Evolutionary conservation across 495 filamentous ascomycete genomes (phyloP), one percentile per base, ranked within the genome.

Genomic region (Penicillium pancosmium): DNA sequence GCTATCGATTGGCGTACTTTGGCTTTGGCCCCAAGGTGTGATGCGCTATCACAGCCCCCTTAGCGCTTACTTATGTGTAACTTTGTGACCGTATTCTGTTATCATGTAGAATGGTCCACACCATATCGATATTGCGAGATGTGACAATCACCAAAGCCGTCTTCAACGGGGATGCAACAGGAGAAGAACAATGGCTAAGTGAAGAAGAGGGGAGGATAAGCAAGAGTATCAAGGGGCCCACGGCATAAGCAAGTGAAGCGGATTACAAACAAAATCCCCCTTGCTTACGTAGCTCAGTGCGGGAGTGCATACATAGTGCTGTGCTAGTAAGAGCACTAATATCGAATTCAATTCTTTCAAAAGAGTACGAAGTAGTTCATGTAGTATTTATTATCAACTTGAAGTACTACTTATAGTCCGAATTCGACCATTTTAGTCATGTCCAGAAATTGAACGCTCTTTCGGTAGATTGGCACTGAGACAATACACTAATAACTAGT

Each of bases 11-110:
- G 27, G 36, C 36, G 36, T 40, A 40, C 36, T 40, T 40, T 40
- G 36, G 36, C 36, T 40, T 40, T 40, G 36, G 36, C 36, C 36
- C 36, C 36, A 40, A 40, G 36, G 36, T 40, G 36, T 40, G 36
- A 40, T 40, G 36, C 36, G 36, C 36, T n/a, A 40, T 13, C 36
- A 40, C 36, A 40, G 36, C 36, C 36, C 15, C 36, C 36, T 40
- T 40, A 40, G 36, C 36, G 36, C 36, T 40, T 40, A 40, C 36
- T 40, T 40, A 13, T n/a, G 36, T 40, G 27, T 31, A 31, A 31
- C 27, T 31, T 31, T 31, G 27, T 31, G 27, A 31, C 27, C 27
- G 27, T 31, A 31, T 31, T 31, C 27, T 12, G 36, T 40, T 40
- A 40, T 40, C 36, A n/a, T 40, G 36, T n/a, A 40, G 36, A 40